Evolutionary conservation across 164 flowering plant genomes (phyloP).

Genomic region (Macadamia integrifolia): DNA sequence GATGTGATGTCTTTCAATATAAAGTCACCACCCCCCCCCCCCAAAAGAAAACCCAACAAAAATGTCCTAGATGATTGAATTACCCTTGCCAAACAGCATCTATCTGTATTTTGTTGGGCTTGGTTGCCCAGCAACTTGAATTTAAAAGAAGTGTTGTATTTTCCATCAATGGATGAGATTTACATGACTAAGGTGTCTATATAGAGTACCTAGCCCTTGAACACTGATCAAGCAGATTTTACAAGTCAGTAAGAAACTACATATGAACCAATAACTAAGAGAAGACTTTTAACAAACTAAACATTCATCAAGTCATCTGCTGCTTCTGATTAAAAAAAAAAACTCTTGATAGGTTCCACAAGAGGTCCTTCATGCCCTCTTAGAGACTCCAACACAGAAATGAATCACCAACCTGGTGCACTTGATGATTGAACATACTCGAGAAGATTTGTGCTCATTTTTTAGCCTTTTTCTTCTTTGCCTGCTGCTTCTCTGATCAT

Average conservation of each 20-base stretch:
- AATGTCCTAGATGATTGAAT: no score
- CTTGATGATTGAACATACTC: background rate
- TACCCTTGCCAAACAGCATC: no score
- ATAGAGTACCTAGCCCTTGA: background rate
- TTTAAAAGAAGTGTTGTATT: no score
- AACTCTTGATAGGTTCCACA: no score
- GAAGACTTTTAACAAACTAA: background rate
- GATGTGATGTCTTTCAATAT: no score
- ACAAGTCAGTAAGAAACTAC: background rate
- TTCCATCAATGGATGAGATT: no score
- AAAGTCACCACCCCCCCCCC: no score
- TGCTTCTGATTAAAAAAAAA: no score
- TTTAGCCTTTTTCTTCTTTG: conserved; percentile 22
- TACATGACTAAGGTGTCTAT: background rate
- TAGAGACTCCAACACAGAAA: background rate
- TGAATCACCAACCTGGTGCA: background rate
- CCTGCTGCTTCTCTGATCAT: conserved; percentile 31
- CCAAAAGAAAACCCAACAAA: no score
- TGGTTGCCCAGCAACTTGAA: no score
- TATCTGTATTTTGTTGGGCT: no score
- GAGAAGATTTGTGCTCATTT: background rate
- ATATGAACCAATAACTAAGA: background rate
- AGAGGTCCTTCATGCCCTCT: background rate
- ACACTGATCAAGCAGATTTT: background rate
- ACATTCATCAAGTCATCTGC: background rate